phyloP scores from a whole-genome alignment of 768 basidiomycete species.

The Suillus decipiens region DNA sequence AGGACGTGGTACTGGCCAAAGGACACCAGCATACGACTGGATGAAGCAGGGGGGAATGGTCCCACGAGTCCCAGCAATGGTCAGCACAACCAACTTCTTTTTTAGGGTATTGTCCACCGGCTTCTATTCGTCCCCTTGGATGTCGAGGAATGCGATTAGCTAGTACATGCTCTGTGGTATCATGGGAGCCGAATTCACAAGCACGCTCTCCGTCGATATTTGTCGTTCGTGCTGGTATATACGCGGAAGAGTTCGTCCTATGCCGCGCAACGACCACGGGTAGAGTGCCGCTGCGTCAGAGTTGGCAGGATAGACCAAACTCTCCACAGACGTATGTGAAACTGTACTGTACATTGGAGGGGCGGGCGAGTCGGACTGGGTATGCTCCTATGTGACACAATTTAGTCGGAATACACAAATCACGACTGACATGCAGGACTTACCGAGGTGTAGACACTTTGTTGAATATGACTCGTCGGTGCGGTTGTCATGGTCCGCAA shows the following conservation, averaged over 20 bases:
- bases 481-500: neutral
- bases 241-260: slow-evolving; percentile 30
- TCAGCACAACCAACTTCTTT: no score
- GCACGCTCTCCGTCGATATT: slow-evolving; percentile 28
- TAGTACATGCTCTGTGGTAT: slow-evolving; percentile 22
- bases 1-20: slow-evolving; percentile 6
- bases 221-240: slow-evolving; percentile 24
- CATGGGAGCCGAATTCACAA: slow-evolving; percentile 29
- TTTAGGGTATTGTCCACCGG: slow-evolving; percentile 14
- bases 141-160: slow-evolving; percentile 1
- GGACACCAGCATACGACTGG: neutral
- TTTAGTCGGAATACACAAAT: neutral
- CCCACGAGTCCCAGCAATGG: no score
- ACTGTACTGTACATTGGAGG: slow-evolving; percentile 9
- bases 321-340: slow-evolving; percentile 27
- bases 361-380: slow-evolving; percentile 1
- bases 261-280: slow-evolving; percentile 39
- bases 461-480: neutral
- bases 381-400: slow-evolving; percentile 5
- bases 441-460: neutral
- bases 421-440: neutral
- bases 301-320: slow-evolving; percentile 17
- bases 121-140: neutral
- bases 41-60: neutral
- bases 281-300: slow-evolving; percentile 35